A percentile compares a stretch with the other conserved stretches of the same genome.
Evolutionary conservation across 192 early-diverging fungal genomes (phyloP).

Genomic region (Dissophora ornata): DNA sequence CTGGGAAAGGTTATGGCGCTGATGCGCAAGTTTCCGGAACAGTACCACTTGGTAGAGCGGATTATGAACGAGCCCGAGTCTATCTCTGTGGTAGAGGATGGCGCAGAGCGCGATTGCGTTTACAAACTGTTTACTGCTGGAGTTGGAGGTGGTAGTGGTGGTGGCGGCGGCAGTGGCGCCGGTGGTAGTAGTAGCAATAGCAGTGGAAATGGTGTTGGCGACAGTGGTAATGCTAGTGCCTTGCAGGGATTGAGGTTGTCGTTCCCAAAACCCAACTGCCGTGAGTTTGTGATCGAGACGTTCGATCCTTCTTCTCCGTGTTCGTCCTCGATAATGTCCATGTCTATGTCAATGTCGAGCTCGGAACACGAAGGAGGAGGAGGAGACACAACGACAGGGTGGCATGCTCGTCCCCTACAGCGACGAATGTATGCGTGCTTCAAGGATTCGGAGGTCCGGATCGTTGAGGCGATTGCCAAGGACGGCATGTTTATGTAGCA

Average conservation of each 20-base stretch:
- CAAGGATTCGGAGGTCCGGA: constrained; percentile 36
- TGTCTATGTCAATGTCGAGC: constrained; percentile 1
- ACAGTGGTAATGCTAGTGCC: no score
- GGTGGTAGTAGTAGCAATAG: no score
- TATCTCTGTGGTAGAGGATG: constrained; percentile 54
- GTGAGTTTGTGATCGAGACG: constrained; percentile 67
- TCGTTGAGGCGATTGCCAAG: constrained; percentile 48
- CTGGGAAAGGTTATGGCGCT: constrained; percentile 59
- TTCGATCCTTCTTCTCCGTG: constrained; percentile 28
- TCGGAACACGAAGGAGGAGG: background rate
- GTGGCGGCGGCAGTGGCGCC: no score
- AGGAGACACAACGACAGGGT: background rate
- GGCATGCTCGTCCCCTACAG: constrained; percentile 10
- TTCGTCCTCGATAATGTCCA: background rate
- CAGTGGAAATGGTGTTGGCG: no score
- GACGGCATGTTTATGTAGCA: constrained; percentile 32
- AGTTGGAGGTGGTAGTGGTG: constrained; percentile 23
- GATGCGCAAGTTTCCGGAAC: constrained; percentile 66
- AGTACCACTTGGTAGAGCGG: constrained; percentile 63
- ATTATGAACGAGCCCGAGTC: constrained; percentile 55
- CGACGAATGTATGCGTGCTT: constrained; percentile 18
- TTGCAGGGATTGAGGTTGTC: constrained; percentile 39
- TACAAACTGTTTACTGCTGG: constrained; percentile 61
- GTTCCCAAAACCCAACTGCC: constrained; percentile 60
- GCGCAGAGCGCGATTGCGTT: constrained; percentile 66